A percentile compares a stretch with the other conserved stretches of the same genome.
Conservation (phyloP, 495 filamentous ascomycete genomes). For the Penicillium psychrofluorescens region DNA sequence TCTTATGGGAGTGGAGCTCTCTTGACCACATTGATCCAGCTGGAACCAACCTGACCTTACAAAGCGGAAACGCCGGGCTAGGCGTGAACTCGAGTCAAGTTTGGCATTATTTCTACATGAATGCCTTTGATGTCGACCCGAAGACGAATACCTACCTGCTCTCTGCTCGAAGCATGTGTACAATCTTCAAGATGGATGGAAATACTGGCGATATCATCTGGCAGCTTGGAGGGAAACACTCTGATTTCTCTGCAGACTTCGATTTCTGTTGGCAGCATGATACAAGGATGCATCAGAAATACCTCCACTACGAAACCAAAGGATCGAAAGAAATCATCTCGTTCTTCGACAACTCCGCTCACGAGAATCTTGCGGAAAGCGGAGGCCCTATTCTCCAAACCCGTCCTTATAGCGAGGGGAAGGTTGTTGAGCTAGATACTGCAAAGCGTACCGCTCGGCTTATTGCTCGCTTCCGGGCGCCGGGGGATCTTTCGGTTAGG, state of each 20-base stretch:
- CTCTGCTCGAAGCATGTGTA: slow-evolving; percentile 41
- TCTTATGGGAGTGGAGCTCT: slow-evolving; percentile 25
- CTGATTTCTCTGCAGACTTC: slow-evolving; percentile 22
- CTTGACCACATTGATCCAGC: slow-evolving; percentile 21
- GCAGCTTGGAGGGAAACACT: slow-evolving; percentile 35
- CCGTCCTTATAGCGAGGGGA: slow-evolving; percentile 32
- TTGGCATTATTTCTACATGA: slow-evolving; percentile 28
- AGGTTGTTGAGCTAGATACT: slow-evolving; percentile 37
- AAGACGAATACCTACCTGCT: slow-evolving; percentile 41
- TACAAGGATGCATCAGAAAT: slow-evolving; percentile 28
- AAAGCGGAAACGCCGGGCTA: slow-evolving; percentile 38
- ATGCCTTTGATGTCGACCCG: slow-evolving; percentile 13
- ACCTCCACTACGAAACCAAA: slow-evolving; percentile 29
- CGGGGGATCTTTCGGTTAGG: slow-evolving; percentile 32
- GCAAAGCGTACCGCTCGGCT: slow-evolving; percentile 28
- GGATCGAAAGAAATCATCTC: slow-evolving; percentile 32
- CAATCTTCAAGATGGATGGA: slow-evolving; percentile 45
- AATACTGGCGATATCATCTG: slow-evolving; percentile 44
- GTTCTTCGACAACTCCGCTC: slow-evolving; percentile 37
- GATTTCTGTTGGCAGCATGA: slow-evolving; percentile 47
- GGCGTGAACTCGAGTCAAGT: slow-evolving; percentile 22
- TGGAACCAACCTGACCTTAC: slow-evolving; percentile 35
- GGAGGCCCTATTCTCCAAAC: slow-evolving; percentile 17
- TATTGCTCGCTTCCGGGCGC: slow-evolving; percentile 21
- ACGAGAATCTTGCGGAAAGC: slow-evolving; percentile 9